These are phyloP conservation scores for Amaranthus hypochondriacus DNA, from an alignment of 148 eudicot genomes.

Conservation along the genomic window DNA sequence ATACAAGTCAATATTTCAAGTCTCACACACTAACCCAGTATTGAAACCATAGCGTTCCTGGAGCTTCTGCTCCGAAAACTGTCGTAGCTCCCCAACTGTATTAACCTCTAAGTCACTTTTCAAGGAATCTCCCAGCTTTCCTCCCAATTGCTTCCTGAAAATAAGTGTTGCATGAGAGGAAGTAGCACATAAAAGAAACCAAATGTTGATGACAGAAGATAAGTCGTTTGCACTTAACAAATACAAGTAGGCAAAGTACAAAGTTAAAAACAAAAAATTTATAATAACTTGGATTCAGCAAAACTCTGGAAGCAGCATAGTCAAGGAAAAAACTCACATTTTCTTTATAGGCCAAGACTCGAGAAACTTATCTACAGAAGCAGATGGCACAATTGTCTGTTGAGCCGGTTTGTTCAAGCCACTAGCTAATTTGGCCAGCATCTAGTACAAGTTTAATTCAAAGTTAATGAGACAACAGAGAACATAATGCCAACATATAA, in stretches of 20 bases:
- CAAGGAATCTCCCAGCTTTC: conserved; percentile 88
- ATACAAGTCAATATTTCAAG: background rate
- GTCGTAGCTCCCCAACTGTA: conserved; percentile 78
- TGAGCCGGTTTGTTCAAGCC: conserved; percentile 98
- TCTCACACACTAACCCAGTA: conserved; percentile 61
- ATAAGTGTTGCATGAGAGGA: conserved; percentile 9
- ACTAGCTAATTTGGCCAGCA: conserved; percentile 91
- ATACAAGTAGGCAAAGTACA: background rate
- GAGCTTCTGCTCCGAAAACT: conserved; percentile 75
- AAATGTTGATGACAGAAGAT: background rate
- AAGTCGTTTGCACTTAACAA: conserved; percentile 5
- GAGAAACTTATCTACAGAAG: conserved; percentile 69
- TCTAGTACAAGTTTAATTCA: conserved; percentile 35
- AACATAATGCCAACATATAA: background rate
- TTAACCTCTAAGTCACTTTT: conserved; percentile 66
- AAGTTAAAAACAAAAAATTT: background rate
- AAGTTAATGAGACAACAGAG: conserved; percentile 8
- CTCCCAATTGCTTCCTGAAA: conserved; percentile 95
- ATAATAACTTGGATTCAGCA: background rate
- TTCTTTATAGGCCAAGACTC: conserved; percentile 80
- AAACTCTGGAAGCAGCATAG: background rate
- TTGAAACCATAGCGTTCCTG: conserved; percentile 79
- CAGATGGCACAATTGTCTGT: conserved; percentile 76
- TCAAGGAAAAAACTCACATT: conserved; percentile 48
- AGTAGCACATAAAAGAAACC: background rate